Percentiles rank a stretch among this genome's conserved stretches.
phyloP scores from a whole-genome alignment of 306 rosid genomes.

The cucumber (Cucumis sativus) region Cucumber_9930_V3 NC_026659.2:19381501-19382000 shows the following conservation, averaged over 20 bases:
- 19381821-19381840: not conserved
- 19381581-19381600: slow-evolving; percentile 19
- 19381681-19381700: slow-evolving; percentile 92
- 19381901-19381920: not conserved
- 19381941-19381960: not conserved
- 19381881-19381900: not conserved
- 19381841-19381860: not conserved
- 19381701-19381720: slow-evolving; percentile 32
- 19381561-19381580: slow-evolving; percentile 26
- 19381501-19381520: not conserved
- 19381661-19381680: slow-evolving; percentile 85
- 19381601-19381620: slow-evolving; percentile 19
- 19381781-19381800: not conserved
- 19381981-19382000: not conserved
- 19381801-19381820: not conserved
- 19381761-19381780: not conserved
- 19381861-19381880: not conserved
- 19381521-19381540: not conserved
- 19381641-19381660: slow-evolving; percentile 95
- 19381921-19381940: not conserved
- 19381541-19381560: slow-evolving; percentile 10
- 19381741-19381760: not conserved
- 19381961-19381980: not conserved
- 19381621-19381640: slow-evolving; percentile 85
- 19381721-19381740: not conserved